Conservation (phyloP, 2,329 filamentous ascomycete species). For the Conoideocrella luteorostrata region DNA sequence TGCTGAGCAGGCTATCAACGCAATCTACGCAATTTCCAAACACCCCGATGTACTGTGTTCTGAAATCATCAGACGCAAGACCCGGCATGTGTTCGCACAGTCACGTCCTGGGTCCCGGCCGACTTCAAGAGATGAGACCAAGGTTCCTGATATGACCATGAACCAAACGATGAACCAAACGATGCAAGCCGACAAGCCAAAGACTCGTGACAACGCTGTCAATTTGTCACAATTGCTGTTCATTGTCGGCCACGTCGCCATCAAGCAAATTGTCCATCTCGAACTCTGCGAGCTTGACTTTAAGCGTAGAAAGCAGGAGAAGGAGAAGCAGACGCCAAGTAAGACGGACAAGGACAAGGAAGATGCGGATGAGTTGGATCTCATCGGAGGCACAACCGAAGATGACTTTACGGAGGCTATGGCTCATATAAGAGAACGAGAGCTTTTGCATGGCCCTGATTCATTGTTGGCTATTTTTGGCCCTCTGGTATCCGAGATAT, state of each 20-base stretch:
- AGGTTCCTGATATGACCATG: constrained; percentile 22
- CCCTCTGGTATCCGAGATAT: constrained; percentile 86
- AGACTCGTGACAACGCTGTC: constrained; percentile 61
- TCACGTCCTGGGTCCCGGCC: constrained; percentile 38
- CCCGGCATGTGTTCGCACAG: constrained; percentile 66
- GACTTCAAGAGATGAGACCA: constrained; percentile 32
- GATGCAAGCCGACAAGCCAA: constrained; percentile 27
- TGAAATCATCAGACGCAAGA: constrained; percentile 81
- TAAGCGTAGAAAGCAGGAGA: constrained; percentile 89
- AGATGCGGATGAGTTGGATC: constrained; percentile 83
- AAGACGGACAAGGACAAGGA: constrained; percentile 44
- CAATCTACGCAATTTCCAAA: constrained; percentile 89
- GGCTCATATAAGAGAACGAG: constrained; percentile 74
- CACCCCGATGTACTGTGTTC: constrained; percentile 92
- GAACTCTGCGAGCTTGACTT: constrained; percentile 98
- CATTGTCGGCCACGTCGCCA: constrained; percentile 90
- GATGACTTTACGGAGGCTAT: constrained; percentile 88
- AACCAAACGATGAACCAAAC: constrained; percentile 19
- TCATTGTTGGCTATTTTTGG: constrained; percentile 89
- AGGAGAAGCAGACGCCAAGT: constrained; percentile 58
- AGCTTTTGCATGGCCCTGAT: constrained; percentile 73
- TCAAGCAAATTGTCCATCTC: constrained; percentile 97
- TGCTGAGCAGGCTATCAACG: constrained; percentile 91
- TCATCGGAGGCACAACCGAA: constrained; percentile 93
- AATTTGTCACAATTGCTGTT: constrained; percentile 87